A percentile compares a stretch with the other conserved stretches of the same genome.
These are phyloP conservation scores for Sclerotinia trifoliorum DNA, from an alignment of 2,329 filamentous ascomycete species.

Conservation along the genomic window DNA sequence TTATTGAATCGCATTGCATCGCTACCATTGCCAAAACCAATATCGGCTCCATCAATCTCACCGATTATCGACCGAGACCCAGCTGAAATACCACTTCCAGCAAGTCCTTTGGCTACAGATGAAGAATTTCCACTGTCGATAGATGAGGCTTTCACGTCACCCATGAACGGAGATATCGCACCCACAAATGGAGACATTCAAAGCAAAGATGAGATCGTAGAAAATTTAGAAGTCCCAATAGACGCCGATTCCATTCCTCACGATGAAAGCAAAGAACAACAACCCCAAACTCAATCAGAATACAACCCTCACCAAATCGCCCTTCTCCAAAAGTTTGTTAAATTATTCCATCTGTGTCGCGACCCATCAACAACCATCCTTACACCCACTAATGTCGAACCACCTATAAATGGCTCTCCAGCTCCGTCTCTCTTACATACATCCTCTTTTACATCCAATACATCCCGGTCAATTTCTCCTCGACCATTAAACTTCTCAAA, in stretches of 20 bases:
- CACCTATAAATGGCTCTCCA: conserved; percentile 62
- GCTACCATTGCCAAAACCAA: background rate
- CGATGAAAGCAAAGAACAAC: conserved; percentile 37
- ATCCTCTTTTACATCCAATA: conserved; percentile 48
- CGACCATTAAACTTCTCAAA: conserved; percentile 25
- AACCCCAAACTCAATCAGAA: conserved; percentile 25
- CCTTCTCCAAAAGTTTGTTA: conserved; percentile 45
- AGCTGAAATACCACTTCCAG: conserved; percentile 9
- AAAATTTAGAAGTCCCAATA: conserved; percentile 33
- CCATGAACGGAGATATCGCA: conserved; percentile 20
- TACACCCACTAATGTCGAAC: conserved; percentile 61
- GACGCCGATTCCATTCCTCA: background rate
- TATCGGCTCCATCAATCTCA: background rate
- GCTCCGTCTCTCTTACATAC: conserved; percentile 31
- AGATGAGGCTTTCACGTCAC: background rate
- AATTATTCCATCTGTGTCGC: conserved; percentile 39
- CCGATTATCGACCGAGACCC: background rate
- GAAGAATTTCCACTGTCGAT: conserved; percentile 13
- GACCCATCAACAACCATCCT: conserved; percentile 49
- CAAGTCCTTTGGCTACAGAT: conserved; percentile 19
- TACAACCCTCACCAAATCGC: conserved; percentile 7
- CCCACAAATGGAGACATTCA: conserved; percentile 26
- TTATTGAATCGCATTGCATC: conserved; percentile 58
- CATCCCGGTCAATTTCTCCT: conserved; percentile 30
- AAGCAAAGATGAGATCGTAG: conserved; percentile 19